Conservation (phyloP, 1,139 yeast species). For the Pichia sp. region DNA sequence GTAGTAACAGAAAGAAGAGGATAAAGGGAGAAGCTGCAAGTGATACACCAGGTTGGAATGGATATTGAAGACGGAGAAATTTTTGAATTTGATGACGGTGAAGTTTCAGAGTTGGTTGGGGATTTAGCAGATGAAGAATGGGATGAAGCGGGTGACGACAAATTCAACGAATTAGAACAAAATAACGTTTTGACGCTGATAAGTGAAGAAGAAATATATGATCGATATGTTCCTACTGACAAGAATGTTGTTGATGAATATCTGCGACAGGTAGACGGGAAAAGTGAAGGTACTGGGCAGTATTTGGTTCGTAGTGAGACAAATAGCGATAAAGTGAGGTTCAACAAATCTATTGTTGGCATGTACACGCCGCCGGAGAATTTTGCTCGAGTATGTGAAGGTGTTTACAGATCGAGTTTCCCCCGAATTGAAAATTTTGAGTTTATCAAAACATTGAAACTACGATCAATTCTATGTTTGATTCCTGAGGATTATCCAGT, state of each 20-base stretch:
- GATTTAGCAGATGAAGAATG: too few species aligned
- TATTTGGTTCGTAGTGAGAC: slow-evolving; percentile 1
- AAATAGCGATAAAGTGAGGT: slow-evolving; percentile 7
- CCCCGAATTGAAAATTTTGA: slow-evolving; percentile 78
- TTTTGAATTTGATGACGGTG: background rate
- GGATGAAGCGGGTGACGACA: too few species aligned
- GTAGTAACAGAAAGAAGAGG: background rate
- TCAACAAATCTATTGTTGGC: slow-evolving; percentile 8
- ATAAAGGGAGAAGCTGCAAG: background rate
- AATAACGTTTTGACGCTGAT: too few species aligned
- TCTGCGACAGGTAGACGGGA: slow-evolving; percentile 2
- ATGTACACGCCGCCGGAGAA: slow-evolving; percentile 71
- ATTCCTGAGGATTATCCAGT: slow-evolving; percentile 90
- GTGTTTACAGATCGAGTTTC: slow-evolving; percentile 80
- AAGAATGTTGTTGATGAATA: slow-evolving; percentile 14
- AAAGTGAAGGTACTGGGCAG: background rate
- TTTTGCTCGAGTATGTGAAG: slow-evolving; percentile 74
- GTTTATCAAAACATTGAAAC: slow-evolving; percentile 48
- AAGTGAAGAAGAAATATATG: slow-evolving; percentile 20
- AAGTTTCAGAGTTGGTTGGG: too few species aligned
- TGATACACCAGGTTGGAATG: too few species aligned
- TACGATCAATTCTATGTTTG: slow-evolving; percentile 72
- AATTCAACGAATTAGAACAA: too few species aligned
- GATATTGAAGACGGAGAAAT: background rate
- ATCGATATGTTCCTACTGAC: slow-evolving; percentile 23